Base-by-base conservation (phyloP, 345 rosid species). In the Corchorus capsularis region DNA sequence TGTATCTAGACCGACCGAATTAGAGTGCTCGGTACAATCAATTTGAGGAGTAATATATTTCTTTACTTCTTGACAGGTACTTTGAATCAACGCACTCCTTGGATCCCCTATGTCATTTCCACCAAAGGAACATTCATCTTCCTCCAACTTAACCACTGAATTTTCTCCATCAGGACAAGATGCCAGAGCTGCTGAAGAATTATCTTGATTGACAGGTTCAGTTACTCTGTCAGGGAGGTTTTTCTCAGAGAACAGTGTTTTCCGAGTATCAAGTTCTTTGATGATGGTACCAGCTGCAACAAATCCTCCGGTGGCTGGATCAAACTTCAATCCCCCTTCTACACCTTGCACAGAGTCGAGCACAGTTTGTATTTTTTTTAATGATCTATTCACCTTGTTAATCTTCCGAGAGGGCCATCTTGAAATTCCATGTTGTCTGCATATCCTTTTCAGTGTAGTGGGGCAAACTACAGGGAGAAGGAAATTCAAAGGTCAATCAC, bases 371-470 rank as follows among this genome's bases (percentile, higher is more conserved):
- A 94, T 91, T 85, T 89, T 94, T 82, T 65, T 85, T 62, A 94
- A 73, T 0, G 97, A 93, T 60, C 97, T 83, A 71, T 90, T 94
- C 79, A 93, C 98, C 83, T 94, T 94, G 75, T 93, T 93, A 73
- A 94, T 91, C 86, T 94, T 94, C 14, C 97, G 93, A 75, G 95
- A 94, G 19, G 97, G 98, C 97, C 98, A 94, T 78, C 98, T 91
- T 39, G 86, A 86, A 72, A 94, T 91, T 27, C 98, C 98, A 55
- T 93, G 98, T 74, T 91, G 94, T 80, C 98, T 89, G 86, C 98
- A 94, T 81, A 94, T 94, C 80, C 98, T 88, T 87, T 94, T 93
- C 79, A 93, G 79, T 7, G 98, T 94, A 27, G 98, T 94, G 14
- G 98, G 97, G 85, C 98, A 93, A 80, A 94, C 98, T 94, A 79